A percentile compares a stretch with the other conserved stretches of the same genome.
Conservation (phyloP, 2,329 filamentous ascomycete species). For the Periconia digitata region DNA sequence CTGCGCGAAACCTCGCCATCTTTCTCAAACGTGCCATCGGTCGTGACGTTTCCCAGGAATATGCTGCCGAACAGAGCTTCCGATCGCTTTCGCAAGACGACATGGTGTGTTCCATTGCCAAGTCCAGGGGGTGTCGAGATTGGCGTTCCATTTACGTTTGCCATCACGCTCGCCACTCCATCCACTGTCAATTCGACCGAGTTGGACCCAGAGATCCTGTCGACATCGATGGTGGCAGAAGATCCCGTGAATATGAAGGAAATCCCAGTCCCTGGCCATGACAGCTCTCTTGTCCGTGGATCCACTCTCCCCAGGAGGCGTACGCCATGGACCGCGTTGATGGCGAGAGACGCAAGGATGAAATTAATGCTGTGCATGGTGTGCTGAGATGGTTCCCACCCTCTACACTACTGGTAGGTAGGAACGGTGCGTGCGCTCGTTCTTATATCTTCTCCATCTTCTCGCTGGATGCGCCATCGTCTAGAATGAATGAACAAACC, state of each 20-base stretch:
- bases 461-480: too few relatives aligned
- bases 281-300: conserved; percentile 46
- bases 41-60: conserved; percentile 28
- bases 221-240: conserved; percentile 38
- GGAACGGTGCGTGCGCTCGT: too few relatives aligned
- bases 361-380: too few relatives aligned
- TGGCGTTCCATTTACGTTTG: conserved; percentile 32
- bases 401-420: too few relatives aligned
- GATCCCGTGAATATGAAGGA: conserved; percentile 47
- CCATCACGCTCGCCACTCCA: conserved; percentile 22
- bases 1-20: conserved; percentile 30
- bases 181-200: conserved; percentile 42
- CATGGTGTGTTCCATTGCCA: conserved; percentile 37
- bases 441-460: too few relatives aligned
- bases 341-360: conserved; percentile 4
- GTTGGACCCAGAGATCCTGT: conserved; percentile 37
- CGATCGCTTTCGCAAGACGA: conserved; percentile 45
- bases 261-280: conserved; percentile 50
- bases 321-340: conserved; percentile 3
- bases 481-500: too few relatives aligned
- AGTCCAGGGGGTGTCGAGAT: conserved; percentile 34
- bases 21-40: conserved; percentile 28
- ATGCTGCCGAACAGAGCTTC: conserved; percentile 41
- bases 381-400: too few relatives aligned
- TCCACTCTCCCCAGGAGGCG: conserved; percentile 45